phyloP scores from a whole-genome alignment of 495 filamentous ascomycete genomes.

The Penicillium verhagenii region DNA sequence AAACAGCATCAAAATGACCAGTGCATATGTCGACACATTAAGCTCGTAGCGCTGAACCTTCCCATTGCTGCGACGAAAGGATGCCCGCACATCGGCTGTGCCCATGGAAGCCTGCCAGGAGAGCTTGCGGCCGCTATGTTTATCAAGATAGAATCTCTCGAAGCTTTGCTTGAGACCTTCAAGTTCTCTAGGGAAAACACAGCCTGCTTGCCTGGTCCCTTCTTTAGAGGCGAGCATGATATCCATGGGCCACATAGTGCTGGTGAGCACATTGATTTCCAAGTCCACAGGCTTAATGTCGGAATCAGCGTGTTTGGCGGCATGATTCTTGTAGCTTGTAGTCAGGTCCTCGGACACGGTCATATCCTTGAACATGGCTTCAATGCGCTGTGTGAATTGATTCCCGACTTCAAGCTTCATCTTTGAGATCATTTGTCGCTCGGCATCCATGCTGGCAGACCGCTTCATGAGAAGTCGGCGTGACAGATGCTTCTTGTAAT shows the following conservation, averaged over 20 bases:
- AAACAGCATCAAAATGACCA: conserved; percentile 88
- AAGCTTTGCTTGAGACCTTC: conserved; percentile 80
- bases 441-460: conserved; percentile 81
- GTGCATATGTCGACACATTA: conserved; percentile 88
- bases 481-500: conserved; percentile 97
- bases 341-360: conserved; percentile 83
- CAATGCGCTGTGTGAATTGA: conserved; percentile 86
- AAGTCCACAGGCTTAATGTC: conserved; percentile 73
- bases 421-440: conserved; percentile 92
- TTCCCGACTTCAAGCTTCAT: conserved; percentile 97
- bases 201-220: conserved; percentile 46
- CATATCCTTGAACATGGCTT: conserved; percentile 99
- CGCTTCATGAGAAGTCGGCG: conserved; percentile 81
- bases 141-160: conserved; percentile 82
- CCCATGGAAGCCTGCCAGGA: conserved; percentile 85
- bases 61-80: conserved; percentile 69
- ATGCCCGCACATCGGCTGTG: conserved; percentile 79
- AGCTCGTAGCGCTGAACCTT: conserved; percentile 82
- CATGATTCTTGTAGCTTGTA: conserved; percentile 67
- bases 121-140: conserved; percentile 81
- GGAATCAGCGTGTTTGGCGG: conserved; percentile 59
- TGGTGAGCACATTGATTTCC: conserved; percentile 80
- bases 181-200: conserved; percentile 73
- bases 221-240: conserved; percentile 66
- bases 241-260: conserved; percentile 91